Base-by-base conservation (phyloP, 257 asterid genomes). In the Lithospermum erythrorhizon region DNA sequence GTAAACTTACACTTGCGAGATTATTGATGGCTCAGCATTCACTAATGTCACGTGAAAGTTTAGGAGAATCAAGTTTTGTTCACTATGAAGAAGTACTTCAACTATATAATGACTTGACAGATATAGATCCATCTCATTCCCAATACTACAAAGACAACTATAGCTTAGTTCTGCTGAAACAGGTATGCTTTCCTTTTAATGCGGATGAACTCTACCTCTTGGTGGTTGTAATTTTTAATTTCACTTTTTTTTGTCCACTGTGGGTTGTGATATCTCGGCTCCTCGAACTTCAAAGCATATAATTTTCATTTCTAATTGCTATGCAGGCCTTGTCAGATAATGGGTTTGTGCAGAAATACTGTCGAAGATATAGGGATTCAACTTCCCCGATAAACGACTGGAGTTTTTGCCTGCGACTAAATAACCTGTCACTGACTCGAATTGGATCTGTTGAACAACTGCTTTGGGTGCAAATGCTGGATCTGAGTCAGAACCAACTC, bases 1-100 rank as follows among this genome's bases (percentile, higher is more conserved):
- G 95, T 53, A 89, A 93, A 73, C 90, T 93, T 63, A 84, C 87
- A 61, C 96, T 93, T 67, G 95, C 97, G 61, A 89, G 99, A 86
- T 79, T 89, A 59, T 63, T 84, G 83, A 80, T 69, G 84, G 95
- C 94, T 21, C 83, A 64, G 30, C 78, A 80, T 73, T 66, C 87
- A 37, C 63, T 89, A 75, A 61, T 72, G 70, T 76, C 84, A 61
- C 68, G 64, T 57, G 61, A 75, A 52, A 76, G 75, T 69, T 45
- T 67, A 57, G 58, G 73, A 29, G 76, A 62, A 62, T 64, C 72
- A 59, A 70, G 64, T 55, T 67, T 61, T 47, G 52, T 65, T 63
- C 70, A 54, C 25, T 85, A 78, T 75, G 85, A 73, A 74, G 99
- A 93, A 75, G 68, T 81, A 75, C 95, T 89, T 57, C 77, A 79